phyloP scores from a whole-genome alignment of 1,139 yeast genomes.

The Suhomyces maxii region DNA sequence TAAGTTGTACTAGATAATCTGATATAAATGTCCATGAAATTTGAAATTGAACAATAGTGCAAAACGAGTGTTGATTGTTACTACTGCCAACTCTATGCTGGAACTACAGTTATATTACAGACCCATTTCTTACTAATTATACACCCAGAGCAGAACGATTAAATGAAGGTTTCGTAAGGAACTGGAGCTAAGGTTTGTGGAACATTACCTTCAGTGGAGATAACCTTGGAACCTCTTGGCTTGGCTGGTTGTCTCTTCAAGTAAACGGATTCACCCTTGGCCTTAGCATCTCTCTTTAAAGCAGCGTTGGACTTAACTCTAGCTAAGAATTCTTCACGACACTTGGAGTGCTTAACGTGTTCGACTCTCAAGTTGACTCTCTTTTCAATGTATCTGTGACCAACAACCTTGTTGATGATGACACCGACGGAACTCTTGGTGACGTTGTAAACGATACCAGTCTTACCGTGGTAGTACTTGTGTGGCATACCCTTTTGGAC shows the following conservation, averaged over 20 bases:
- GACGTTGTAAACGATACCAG: constrained; percentile 98
- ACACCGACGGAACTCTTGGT: constrained; percentile 99
- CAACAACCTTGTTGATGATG: constrained; percentile 96
- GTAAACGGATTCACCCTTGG: constrained; percentile 84
- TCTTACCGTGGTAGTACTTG: constrained; percentile 99
- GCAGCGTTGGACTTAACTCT: constrained; percentile 98
- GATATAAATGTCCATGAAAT: too few relatives aligned
- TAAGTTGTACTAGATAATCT: too few relatives aligned
- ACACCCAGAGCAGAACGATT: constrained; percentile 27
- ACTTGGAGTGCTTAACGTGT: constrained; percentile 99
- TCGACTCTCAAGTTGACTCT: constrained; percentile 98
- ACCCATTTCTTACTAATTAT: constrained; percentile 6
- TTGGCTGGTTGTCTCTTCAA: constrained; percentile 98
- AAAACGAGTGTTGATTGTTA: too few relatives aligned
- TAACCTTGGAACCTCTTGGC: constrained; percentile 91
- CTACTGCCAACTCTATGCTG: too few relatives aligned
- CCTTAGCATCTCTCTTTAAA: constrained; percentile 92
- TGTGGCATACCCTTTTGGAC: constrained; percentile 99
- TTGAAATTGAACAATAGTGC: too few relatives aligned
- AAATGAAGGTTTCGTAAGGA: constrained; percentile 99
- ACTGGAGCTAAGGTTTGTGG: constrained; percentile 99
- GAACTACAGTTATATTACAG: not conserved
- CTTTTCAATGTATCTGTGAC: constrained; percentile 98
- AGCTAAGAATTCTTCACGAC: constrained; percentile 98
- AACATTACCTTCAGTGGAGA: constrained; percentile 72